Conservation (phyloP, 73 alveolate species). For the Stentor coeruleus region DNA sequence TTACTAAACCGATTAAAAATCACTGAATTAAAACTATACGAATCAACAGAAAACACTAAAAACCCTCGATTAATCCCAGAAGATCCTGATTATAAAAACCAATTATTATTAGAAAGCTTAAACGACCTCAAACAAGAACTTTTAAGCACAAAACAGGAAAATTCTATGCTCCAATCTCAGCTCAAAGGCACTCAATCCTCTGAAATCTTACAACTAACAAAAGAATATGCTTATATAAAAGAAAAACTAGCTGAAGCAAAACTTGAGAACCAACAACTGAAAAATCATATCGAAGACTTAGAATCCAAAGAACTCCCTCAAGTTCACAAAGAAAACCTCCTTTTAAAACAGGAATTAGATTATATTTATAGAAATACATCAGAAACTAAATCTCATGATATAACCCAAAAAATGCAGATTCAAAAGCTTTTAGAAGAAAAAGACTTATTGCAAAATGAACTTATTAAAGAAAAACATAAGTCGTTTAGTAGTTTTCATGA, state of each 20-base stretch:
- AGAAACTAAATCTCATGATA: not conserved
- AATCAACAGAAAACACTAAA: not conserved
- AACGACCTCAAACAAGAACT: too few species aligned
- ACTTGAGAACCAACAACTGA: not conserved
- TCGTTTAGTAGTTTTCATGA: too few species aligned
- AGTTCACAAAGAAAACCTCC: not conserved
- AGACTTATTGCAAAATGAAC: not conserved
- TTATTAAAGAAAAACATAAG: not conserved
- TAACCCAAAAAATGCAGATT: not conserved
- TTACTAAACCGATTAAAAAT: not conserved
- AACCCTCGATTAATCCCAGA: not conserved
- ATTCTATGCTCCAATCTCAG: not conserved
- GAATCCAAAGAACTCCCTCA: not conserved
- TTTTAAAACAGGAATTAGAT: not conserved
- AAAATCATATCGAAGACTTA: not conserved
- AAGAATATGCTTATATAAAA: too few species aligned
- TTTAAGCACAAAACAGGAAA: too few species aligned
- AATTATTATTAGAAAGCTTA: too few species aligned
- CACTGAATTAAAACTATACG: not conserved
- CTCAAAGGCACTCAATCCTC: too few species aligned
- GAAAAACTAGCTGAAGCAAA: not conserved
- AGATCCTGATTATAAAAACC: not conserved
- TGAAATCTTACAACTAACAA: too few species aligned
- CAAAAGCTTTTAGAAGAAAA: not conserved
- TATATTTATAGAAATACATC: not conserved